Percentiles rank a stretch among this genome's conserved stretches.
phyloP scores from a whole-genome alignment of 306 rosid genomes.

The Lotus japonicus region DNA sequence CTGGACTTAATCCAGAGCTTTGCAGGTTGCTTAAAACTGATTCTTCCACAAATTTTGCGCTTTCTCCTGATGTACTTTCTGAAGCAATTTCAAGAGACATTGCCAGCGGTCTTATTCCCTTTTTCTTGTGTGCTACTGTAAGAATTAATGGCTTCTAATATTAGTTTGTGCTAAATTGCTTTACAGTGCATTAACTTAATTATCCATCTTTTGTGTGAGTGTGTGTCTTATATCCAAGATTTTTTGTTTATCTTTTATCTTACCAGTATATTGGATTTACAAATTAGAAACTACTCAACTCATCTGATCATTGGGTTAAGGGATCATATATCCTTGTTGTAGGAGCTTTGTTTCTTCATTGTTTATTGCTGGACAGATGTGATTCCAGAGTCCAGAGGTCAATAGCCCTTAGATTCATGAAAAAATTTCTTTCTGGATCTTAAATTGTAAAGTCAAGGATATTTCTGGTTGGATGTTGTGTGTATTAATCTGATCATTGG shows the following conservation, averaged over 20 bases:
- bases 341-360: background rate
- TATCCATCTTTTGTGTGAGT: background rate
- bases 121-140: conserved; percentile 93
- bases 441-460: background rate
- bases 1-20: conserved; percentile 72
- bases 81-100: conserved; percentile 66
- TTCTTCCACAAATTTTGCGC: conserved; percentile 63
- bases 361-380: background rate
- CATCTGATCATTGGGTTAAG: background rate
- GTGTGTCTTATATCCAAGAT: background rate
- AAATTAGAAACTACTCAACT: background rate
- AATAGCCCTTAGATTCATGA: background rate
- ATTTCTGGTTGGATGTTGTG: background rate
- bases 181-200: background rate
- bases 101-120: conserved; percentile 62
- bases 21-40: conserved; percentile 70
- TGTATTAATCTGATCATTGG: too few species aligned
- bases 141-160: conserved; percentile 21
- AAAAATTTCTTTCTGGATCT: background rate
- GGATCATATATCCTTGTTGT: background rate
- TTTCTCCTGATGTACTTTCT: conserved; percentile 57
- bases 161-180: conserved; percentile 1
- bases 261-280: background rate
- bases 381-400: background rate
- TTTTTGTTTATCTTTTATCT: background rate